A percentile compares a stretch with the other conserved stretches of the same genome.
phyloP scores from a whole-genome alignment of 495 filamentous ascomycete species.

The Penicillium ucsense region DNA sequence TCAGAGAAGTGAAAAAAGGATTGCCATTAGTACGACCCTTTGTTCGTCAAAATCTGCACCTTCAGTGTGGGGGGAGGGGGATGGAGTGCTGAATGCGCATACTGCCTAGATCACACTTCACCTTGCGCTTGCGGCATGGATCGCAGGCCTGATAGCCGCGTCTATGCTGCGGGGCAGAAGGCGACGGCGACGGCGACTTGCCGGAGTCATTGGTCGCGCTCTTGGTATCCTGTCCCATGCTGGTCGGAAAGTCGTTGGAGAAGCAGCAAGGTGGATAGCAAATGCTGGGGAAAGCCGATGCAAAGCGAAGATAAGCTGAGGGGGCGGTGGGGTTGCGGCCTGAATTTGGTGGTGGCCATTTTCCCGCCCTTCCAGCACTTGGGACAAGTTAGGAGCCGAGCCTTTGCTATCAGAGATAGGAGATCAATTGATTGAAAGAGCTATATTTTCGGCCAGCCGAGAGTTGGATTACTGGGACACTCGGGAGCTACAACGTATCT shows the following conservation, averaged over 20 bases:
- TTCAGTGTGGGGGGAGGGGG: background rate
- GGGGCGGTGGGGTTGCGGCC: slow-evolving; percentile 26
- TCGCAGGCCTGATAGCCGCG: slow-evolving; percentile 82
- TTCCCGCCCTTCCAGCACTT: too few species aligned
- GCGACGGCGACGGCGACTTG: slow-evolving; percentile 27
- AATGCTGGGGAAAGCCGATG: slow-evolving; percentile 32
- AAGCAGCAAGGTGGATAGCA: slow-evolving; percentile 14
- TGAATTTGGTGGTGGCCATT: slow-evolving; percentile 7
- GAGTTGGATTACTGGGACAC: too few species aligned
- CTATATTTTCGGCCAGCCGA: too few species aligned
- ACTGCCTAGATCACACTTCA: slow-evolving; percentile 86
- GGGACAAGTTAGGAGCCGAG: too few species aligned
- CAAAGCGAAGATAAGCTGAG: slow-evolving; percentile 37
- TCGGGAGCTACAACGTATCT: too few species aligned
- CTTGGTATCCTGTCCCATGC: slow-evolving; percentile 20
- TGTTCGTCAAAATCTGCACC: background rate
- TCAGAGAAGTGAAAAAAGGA: background rate
- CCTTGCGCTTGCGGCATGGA: slow-evolving; percentile 82
- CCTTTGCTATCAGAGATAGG: too few species aligned
- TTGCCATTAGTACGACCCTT: slow-evolving; percentile 6
- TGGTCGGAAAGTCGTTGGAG: slow-evolving; percentile 9
- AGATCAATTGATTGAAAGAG: too few species aligned
- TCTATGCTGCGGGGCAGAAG: slow-evolving; percentile 45
- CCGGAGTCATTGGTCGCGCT: slow-evolving; percentile 10
- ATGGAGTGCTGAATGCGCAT: slow-evolving; percentile 12